A percentile compares a stretch with the other conserved stretches of the same genome.
Conservation (phyloP, 1,284 basidiomycete genomes). For the Ganoderma lucidum region DNA sequence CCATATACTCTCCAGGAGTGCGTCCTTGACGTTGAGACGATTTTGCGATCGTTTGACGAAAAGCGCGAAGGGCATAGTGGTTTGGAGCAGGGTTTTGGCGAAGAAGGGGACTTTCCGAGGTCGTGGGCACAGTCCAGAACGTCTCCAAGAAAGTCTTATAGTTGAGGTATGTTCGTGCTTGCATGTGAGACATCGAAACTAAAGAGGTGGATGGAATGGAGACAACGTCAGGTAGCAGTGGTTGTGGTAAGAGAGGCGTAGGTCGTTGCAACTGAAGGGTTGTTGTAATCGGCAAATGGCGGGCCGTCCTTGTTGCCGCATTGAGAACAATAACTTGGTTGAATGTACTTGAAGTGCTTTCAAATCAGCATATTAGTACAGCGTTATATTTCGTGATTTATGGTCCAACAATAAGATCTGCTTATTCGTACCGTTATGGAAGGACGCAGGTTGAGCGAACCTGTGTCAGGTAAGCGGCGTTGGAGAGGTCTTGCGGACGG, state of each 20-base stretch:
- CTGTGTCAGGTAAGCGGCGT: too few species aligned
- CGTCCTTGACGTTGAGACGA: neutral
- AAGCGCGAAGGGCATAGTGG: neutral
- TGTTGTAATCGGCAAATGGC: neutral
- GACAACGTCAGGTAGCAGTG: neutral
- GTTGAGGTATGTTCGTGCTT: neutral
- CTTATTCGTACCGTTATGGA: too few species aligned
- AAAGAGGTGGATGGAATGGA: neutral
- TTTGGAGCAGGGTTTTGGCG: neutral
- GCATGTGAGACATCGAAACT: neutral
- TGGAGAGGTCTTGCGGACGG: too few species aligned
- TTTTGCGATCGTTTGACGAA: neutral
- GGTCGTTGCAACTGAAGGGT: slow-evolving; percentile 1
- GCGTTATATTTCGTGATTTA: too few species aligned
- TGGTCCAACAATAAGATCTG: too few species aligned
- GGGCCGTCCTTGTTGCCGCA: neutral
- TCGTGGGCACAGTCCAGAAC: neutral
- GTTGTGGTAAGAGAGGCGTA: neutral
- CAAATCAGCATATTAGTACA: too few species aligned
- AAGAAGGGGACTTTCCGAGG: neutral
- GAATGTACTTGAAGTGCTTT: neutral
- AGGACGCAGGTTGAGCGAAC: too few species aligned
- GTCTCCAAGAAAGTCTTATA: neutral
- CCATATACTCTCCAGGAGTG: slow-evolving; percentile 6
- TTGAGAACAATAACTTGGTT: neutral